Evolutionary conservation across 2,329 filamentous ascomycete genomes (phyloP), one percentile per base, ranked within the genome.

Genomic region (Xylariaceae sp.): DNA sequence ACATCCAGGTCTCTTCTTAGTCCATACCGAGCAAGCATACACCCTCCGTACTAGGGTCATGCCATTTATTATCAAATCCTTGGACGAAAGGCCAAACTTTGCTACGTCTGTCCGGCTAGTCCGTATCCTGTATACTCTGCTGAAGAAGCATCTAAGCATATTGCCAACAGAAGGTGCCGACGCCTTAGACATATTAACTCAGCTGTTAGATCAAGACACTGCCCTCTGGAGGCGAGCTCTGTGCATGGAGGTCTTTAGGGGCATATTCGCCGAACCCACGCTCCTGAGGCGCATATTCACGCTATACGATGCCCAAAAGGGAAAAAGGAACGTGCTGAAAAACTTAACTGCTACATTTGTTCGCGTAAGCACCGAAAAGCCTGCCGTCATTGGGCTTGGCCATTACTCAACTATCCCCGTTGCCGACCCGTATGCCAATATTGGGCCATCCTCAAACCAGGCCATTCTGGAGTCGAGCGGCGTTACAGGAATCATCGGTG

Each of bases 331-430:
- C 47, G 83, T 97, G 18, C 74, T 99, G 19, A 87, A 88, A 63
- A 87, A 91, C 53, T 78, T 96, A 56, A 87, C 94, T 57, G 88
- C 89, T 9, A 86, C 88, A 0, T 92, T 99, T 66, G 94, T 97
- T n/a, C 84, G 91, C 13, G 76, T 97, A 8, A 92, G 92, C 51
- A 91, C 91, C 0, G 94, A 99, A 67, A 96, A 91, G 65, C 94
- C 94, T 1, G 76, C 82, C 0, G 78, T 95, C 22, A 97, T 99
- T 57, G 94, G 94, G 0, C 80, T 97, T 2, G 87, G 92, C 4
- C 86, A 89, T 58, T 90, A 95, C 62, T 97, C 94, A 1, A 92
- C 90, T 0, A 82, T 92, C 32, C 91, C 94, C 5, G 80, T 81
- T 0, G 79, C 80, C 8, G 77, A 76, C 40, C 79, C 81, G 4